Conservation (phyloP, 345 rosid genomes). For the Schrenkiella parvula region DNA sequence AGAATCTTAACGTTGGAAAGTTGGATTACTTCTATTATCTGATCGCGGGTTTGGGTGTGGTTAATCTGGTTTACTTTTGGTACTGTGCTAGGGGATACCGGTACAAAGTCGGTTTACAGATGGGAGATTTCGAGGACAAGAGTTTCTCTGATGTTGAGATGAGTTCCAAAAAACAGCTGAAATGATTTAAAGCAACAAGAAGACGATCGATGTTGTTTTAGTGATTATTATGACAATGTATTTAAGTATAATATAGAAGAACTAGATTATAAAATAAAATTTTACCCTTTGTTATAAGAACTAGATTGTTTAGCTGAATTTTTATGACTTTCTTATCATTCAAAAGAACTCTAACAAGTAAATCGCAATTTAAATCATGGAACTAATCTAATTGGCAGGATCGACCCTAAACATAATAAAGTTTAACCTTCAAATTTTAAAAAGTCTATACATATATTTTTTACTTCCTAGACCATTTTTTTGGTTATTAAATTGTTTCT, state of each 20-base stretch:
- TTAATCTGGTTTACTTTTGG: slow-evolving; percentile 61
- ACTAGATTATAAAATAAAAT: neutral
- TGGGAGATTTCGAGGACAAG: slow-evolving; percentile 40
- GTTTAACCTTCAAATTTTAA: too few species aligned
- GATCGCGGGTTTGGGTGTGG: slow-evolving; percentile 54
- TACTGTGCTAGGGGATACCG: slow-evolving; percentile 63
- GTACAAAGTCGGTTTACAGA: slow-evolving; percentile 49
- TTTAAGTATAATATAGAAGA: neutral
- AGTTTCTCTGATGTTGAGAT: slow-evolving; percentile 29
- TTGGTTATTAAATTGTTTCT: too few species aligned
- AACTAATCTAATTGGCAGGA: too few species aligned
- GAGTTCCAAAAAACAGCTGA: slow-evolving; percentile 16
- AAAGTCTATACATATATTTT: too few species aligned
- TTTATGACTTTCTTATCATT: too few species aligned
- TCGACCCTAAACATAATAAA: too few species aligned
- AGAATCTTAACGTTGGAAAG: slow-evolving; percentile 65
- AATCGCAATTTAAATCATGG: too few species aligned
- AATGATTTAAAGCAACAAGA: slow-evolving; percentile 8
- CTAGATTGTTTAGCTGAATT: too few species aligned
- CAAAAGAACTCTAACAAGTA: too few species aligned
- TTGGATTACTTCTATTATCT: slow-evolving; percentile 85
- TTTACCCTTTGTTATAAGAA: neutral
- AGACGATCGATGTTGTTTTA: neutral
- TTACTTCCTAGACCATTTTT: too few species aligned
- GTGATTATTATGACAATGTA: neutral